These are phyloP conservation scores for Jatropha curcas DNA, from an alignment of 345 rosid species.

Conservation along the genomic window DNA sequence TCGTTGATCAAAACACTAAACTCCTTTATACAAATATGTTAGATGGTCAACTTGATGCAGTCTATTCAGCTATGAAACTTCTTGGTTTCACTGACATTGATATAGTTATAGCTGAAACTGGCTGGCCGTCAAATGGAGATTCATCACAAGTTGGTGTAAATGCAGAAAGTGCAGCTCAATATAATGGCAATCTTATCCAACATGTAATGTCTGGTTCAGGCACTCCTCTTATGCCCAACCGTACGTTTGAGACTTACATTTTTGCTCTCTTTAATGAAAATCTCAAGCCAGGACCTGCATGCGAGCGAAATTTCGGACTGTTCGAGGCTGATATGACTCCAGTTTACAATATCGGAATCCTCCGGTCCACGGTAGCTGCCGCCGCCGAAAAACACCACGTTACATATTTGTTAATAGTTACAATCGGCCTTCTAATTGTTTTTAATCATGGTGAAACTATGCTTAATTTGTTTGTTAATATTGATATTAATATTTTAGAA, in stretches of 20 bases:
- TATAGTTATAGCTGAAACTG: conserved; percentile 83
- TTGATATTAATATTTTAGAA: no score
- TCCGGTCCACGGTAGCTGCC: conserved; percentile 66
- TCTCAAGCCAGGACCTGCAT: conserved; percentile 69
- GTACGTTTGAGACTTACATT: conserved; percentile 82
- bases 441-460: conserved; percentile 19
- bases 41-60: conserved; percentile 90
- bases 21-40: conserved; percentile 71
- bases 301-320: conserved; percentile 73
- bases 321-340: conserved; percentile 69
- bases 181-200: conserved; percentile 56
- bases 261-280: conserved; percentile 87
- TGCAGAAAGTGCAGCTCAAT: conserved; percentile 53
- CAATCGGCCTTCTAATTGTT: conserved; percentile 33
- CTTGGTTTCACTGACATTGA: conserved; percentile 68
- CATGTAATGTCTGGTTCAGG: conserved; percentile 65
- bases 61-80: conserved; percentile 67
- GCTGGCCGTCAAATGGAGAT: conserved; percentile 88
- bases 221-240: conserved; percentile 83
- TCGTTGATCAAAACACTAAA: conserved; percentile 48
- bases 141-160: conserved; percentile 56
- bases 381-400: conserved; percentile 29
- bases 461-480: neutral
- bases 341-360: conserved; percentile 66
- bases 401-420: conserved; percentile 33